A percentile compares a stretch with the other conserved stretches of the same genome.
These are phyloP conservation scores for Vanrija sp. DNA, from an alignment of 1,284 basidiomycete species.

Conservation along the genomic window DNA sequence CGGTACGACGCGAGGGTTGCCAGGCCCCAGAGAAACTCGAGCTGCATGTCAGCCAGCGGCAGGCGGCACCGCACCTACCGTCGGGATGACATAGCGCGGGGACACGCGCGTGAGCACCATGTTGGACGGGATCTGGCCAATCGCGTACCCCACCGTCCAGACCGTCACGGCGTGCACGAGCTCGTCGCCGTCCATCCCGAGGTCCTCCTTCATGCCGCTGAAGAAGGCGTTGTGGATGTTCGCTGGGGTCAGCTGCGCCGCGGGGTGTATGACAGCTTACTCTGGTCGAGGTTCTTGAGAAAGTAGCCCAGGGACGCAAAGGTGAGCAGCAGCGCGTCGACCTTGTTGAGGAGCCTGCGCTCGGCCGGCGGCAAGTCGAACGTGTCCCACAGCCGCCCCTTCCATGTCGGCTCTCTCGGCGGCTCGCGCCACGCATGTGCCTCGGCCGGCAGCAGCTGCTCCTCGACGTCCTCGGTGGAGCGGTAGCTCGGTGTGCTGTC, in stretches of 20 bases:
- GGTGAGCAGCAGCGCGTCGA: constrained; percentile 37
- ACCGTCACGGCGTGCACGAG: constrained; percentile 33
- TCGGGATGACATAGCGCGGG: constrained; percentile 35
- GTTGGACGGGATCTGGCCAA: constrained; percentile 40
- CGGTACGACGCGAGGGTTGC: constrained; percentile 33
- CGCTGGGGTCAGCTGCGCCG: background rate
- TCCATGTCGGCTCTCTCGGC: constrained; percentile 1
- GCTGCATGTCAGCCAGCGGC: background rate
- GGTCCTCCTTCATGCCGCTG: constrained; percentile 15
- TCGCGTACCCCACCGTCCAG: constrained; percentile 41
- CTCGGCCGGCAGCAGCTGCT: no score
- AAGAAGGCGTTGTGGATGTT: constrained; percentile 36
- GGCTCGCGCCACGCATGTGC: no score
- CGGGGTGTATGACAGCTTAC: background rate
- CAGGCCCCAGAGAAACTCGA: constrained; percentile 41
- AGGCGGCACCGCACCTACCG: background rate
- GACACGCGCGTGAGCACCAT: constrained; percentile 39
- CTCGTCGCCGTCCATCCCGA: constrained; percentile 34
- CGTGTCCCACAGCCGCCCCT: constrained; percentile 36
- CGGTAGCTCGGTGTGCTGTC: no score
- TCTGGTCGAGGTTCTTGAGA: constrained; percentile 36
- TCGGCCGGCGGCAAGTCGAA: constrained; percentile 32
- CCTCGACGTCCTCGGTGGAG: no score
- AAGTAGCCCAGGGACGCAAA: constrained; percentile 41
- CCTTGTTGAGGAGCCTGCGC: constrained; percentile 38